Evolutionary conservation across 768 basidiomycete species (phyloP), one percentile per base, ranked within the genome.

Genomic region (Boletus insuetus): DNA sequence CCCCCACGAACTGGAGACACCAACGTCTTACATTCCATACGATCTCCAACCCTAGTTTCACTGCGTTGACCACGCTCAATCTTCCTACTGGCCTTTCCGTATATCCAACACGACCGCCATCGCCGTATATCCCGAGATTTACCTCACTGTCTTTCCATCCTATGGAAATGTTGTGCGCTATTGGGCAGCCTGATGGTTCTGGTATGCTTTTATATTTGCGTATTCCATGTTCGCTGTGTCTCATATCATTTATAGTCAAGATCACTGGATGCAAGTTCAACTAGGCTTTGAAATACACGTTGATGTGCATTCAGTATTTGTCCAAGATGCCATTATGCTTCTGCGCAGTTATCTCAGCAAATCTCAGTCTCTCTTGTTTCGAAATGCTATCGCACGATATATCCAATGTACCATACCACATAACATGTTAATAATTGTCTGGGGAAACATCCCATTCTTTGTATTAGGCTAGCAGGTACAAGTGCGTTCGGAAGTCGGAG

Each of bases 141-240:
- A 85, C 82, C 42, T 85, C 87, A 31, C 73, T 93, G 47, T 76
- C 79, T 2, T 94, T 94, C 79, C 92, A 94, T 67, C 91, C 92
- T 13, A 78, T 83, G 58, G 89, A 94, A 69, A 93, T 94, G 92
- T 68, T 94, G 59, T 89, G 84, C 62, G 88, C 83, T 17, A 67
- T 86, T 16, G 90, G 90, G 10, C 81, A 82, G 42, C 80, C 86
- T 47, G 90, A 93, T 67, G 90, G 91, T 1, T 64, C 74, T 55
- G 77, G 82, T 83, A 63, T 56, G 78, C 59, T 20, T 50, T 51
- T 12, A 2, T 6, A 22, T 53, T 44, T 20, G 1, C 4, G 6
- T 42, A 17, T 24, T 45, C 40, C 26, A 8, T 11, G 43, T 43
- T 32, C 26, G 11, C 4, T 2, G 11, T 11, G 32, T 47, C 61